Percentiles rank a stretch among this genome's conserved stretches.
phyloP scores from a whole-genome alignment of 345 rosid species.

The Lepidium africanum region DNA sequence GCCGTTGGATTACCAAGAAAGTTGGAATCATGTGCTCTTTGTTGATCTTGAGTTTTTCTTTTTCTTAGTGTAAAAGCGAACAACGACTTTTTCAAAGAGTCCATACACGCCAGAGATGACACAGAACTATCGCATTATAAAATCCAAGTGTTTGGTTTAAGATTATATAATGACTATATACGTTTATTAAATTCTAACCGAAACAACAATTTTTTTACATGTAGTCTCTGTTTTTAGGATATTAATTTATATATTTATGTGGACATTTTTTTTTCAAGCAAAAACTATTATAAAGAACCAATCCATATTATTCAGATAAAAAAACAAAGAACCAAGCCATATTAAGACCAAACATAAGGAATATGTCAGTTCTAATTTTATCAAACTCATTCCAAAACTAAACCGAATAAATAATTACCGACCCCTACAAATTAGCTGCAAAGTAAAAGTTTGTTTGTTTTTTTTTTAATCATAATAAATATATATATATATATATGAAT shows the following conservation, averaged over 20 bases:
- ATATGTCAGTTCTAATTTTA: background rate
- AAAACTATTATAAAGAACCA: background rate
- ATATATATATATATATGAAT: background rate
- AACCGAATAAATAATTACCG: background rate
- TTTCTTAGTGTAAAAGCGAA: constrained; percentile 6
- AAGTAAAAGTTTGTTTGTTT: background rate
- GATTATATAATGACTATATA: background rate
- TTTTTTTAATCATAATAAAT: background rate
- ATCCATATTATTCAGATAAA: too few species aligned
- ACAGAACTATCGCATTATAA: background rate
- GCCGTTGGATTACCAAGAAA: constrained; percentile 27
- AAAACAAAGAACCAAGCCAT: background rate
- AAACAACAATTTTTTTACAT: background rate
- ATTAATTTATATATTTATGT: background rate
- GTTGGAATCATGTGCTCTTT: constrained; percentile 23
- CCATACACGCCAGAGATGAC: constrained; percentile 8
- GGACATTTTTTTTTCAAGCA: background rate
- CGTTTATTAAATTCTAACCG: background rate
- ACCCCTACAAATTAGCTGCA: background rate
- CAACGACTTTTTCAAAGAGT: constrained; percentile 9
- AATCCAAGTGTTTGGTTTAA: background rate
- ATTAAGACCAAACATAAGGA: background rate
- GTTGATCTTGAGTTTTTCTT: background rate
- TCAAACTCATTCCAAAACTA: background rate
- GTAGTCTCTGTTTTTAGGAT: background rate